Conservation (phyloP, 169 alveolate species). For the Theileria equi region DNA sequence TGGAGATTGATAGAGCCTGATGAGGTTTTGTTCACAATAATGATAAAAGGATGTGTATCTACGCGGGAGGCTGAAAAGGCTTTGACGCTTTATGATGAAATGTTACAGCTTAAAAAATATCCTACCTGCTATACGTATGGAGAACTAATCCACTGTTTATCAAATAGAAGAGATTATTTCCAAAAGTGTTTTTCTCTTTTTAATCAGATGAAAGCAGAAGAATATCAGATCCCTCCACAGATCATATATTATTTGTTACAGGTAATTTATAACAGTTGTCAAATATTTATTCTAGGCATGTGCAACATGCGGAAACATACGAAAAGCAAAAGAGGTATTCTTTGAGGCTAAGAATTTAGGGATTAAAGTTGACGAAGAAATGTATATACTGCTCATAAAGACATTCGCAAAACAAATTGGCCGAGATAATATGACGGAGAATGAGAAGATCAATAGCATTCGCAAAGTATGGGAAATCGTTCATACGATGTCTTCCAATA, state of each 20-base stretch:
- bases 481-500: conserved; percentile 39
- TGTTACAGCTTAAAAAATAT: conserved; percentile 58
- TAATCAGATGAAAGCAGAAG: conserved; percentile 74
- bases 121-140: conserved; percentile 79
- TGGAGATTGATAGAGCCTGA: conserved; percentile 82
- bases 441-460: conserved; percentile 53
- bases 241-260: conserved; percentile 15
- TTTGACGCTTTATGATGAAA: conserved; percentile 71
- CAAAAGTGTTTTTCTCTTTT: conserved; percentile 74
- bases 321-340: conserved; percentile 67
- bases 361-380: conserved; percentile 37
- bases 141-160: conserved; percentile 69
- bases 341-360: conserved; percentile 46
- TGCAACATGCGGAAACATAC: conserved; percentile 60
- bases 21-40: conserved; percentile 77
- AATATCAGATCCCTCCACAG: conserved; percentile 58
- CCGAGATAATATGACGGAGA: conserved; percentile 14
- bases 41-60: conserved; percentile 76
- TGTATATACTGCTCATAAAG: conserved; percentile 52
- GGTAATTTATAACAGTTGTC: background rate
- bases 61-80: conserved; percentile 79
- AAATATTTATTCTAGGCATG: conserved; percentile 61
- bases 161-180: conserved; percentile 63
- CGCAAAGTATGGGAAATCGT: conserved; percentile 75
- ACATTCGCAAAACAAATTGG: conserved; percentile 63